Conservation (phyloP, 23 red algal genomes). For the Cyanidium caldarium region DNA sequence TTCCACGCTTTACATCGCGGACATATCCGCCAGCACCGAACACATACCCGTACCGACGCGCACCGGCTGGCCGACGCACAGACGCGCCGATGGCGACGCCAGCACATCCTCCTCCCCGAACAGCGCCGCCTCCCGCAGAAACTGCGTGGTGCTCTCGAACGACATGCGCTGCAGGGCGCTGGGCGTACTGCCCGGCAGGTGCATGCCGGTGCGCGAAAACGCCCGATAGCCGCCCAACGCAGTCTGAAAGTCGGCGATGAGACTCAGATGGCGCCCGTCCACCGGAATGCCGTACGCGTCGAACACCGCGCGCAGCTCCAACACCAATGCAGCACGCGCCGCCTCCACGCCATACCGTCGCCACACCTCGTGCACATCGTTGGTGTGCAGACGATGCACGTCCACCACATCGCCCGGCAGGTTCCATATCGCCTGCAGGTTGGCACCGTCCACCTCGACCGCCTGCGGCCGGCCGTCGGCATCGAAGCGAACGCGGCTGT, state of each 20-base stretch:
- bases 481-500: too few relatives aligned
- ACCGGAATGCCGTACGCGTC: constrained; percentile 92
- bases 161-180: constrained; percentile 54
- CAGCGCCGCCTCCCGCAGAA: constrained; percentile 50
- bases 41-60: not conserved
- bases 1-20: too few relatives aligned
- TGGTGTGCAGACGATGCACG: constrained; percentile 35
- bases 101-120: constrained; percentile 26
- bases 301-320: constrained; percentile 59
- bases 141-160: constrained; percentile 86
- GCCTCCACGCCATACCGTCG: constrained; percentile 77
- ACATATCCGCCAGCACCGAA: too few relatives aligned
- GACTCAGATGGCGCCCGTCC: constrained; percentile 53
- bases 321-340: constrained; percentile 34
- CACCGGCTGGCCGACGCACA: not conserved
- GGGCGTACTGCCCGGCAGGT: constrained; percentile 2
- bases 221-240: constrained; percentile 35
- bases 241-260: constrained; percentile 90
- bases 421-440: constrained; percentile 37
- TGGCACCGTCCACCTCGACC: constrained; percentile 37
- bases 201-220: constrained; percentile 63
- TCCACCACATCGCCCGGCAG: constrained; percentile 33
- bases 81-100: constrained; percentile 34
- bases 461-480: not conserved
- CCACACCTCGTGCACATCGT: constrained; percentile 71